Evolutionary conservation across 2,329 filamentous ascomycete genomes (phyloP).

Genomic region (Esteya vermicola): DNA sequence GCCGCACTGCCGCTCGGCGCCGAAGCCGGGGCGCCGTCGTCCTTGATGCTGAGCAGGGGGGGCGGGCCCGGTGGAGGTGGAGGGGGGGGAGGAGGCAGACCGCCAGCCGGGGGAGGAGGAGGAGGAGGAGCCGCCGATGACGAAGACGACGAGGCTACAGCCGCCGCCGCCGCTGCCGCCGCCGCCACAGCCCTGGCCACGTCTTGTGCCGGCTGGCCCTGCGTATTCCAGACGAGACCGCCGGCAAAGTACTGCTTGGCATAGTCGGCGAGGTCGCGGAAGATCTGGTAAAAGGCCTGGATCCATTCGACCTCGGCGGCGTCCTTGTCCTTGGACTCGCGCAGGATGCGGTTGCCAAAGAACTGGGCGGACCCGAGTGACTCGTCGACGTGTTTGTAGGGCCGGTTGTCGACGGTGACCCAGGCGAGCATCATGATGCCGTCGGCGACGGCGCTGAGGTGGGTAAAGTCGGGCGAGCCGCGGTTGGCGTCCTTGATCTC

Average conservation of each 20-base stretch:
- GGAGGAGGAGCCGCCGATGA: constrained; percentile 27
- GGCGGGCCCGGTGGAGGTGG: constrained; percentile 59
- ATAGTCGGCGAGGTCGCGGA: constrained; percentile 70
- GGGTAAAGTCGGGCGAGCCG: constrained; percentile 59
- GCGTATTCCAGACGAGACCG: constrained; percentile 77
- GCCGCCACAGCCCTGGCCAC: constrained; percentile 43
- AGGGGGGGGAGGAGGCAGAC: constrained; percentile 48
- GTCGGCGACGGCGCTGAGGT: constrained; percentile 77
- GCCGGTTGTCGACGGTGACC: constrained; percentile 74
- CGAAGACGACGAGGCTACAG: background rate
- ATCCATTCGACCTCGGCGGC: constrained; percentile 75
- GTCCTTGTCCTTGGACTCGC: constrained; percentile 74
- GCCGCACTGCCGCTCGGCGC: constrained; percentile 26
- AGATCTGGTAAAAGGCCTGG: constrained; percentile 81
- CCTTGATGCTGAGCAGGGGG: constrained; percentile 47
- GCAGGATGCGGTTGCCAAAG: constrained; percentile 87
- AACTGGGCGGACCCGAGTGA: constrained; percentile 75
- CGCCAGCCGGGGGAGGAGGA: constrained; percentile 35
- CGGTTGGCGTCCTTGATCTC: constrained; percentile 74
- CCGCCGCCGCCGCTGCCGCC: constrained; percentile 22
- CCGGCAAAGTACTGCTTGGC: constrained; percentile 69
- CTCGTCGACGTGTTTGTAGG: constrained; percentile 74
- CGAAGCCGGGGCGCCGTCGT: constrained; percentile 29
- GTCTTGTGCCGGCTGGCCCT: constrained; percentile 59
- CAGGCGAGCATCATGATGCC: constrained; percentile 82